Evolutionary conservation across 495 filamentous ascomycete genomes (phyloP).

Genomic region (Hyaloscypha hepaticicola): DNA sequence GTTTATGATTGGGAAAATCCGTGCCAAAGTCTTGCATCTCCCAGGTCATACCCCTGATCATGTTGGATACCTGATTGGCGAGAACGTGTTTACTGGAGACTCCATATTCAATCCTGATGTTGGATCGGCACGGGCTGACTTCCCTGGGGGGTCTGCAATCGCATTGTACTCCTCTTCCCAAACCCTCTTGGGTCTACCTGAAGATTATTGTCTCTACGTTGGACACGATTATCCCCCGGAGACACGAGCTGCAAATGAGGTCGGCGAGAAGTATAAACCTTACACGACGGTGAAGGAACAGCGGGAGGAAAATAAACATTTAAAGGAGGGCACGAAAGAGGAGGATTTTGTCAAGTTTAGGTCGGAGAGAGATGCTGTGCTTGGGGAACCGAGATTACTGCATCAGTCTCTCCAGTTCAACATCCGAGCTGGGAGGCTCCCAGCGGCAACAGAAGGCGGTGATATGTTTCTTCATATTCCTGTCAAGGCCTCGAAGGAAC

Average conservation of each 20-base stretch:
- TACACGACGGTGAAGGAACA: constrained; percentile 54
- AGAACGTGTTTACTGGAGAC: constrained; percentile 63
- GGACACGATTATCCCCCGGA: constrained; percentile 48
- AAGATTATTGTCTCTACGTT: constrained; percentile 40
- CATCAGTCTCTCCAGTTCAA: constrained; percentile 60
- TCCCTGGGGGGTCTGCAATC: constrained; percentile 53
- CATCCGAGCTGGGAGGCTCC: constrained; percentile 53
- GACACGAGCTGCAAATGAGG: not conserved
- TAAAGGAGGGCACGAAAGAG: constrained; percentile 40
- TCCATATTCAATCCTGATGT: constrained; percentile 60
- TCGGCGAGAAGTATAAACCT: constrained; percentile 24
- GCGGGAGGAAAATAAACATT: constrained; percentile 50
- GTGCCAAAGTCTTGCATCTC: constrained; percentile 49
- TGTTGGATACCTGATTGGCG: constrained; percentile 56
- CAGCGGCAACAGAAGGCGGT: constrained; percentile 34
- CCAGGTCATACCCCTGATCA: constrained; percentile 65
- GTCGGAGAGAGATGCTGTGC: constrained; percentile 43
- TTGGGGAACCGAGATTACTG: constrained; percentile 52
- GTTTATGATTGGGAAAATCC: constrained; percentile 50
- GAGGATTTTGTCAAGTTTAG: constrained; percentile 51
- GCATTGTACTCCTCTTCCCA: constrained; percentile 45
- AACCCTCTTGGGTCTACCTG: constrained; percentile 47
- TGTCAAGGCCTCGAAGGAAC: constrained; percentile 33
- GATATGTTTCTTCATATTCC: constrained; percentile 46
- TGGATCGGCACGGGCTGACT: constrained; percentile 59